Conservation (phyloP, 192 early-diverging fungal species). For the Rhizoclosmatium sp. region DNA sequence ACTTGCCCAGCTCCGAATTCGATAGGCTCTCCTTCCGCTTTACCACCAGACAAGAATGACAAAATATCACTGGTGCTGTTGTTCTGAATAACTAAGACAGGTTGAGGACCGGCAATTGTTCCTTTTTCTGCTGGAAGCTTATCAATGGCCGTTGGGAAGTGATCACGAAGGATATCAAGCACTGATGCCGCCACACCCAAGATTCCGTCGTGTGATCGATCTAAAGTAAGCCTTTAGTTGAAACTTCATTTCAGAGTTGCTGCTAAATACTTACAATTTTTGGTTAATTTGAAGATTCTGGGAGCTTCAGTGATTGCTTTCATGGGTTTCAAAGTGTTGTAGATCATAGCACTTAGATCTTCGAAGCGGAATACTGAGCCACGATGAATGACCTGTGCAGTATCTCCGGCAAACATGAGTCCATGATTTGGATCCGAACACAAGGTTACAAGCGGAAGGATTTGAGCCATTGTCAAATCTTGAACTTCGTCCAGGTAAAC, state of each 20-base stretch:
- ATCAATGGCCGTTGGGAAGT: conserved; percentile 39
- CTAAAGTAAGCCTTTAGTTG: background rate
- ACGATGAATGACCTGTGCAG: conserved; percentile 42
- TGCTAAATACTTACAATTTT: conserved; percentile 27
- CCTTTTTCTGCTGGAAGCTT: conserved; percentile 25
- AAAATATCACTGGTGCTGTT: conserved; percentile 10
- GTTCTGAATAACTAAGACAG: conserved; percentile 23
- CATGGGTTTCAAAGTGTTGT: background rate
- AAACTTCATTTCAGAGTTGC: background rate
- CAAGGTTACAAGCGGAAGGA: conserved; percentile 31
- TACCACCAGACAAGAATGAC: conserved; percentile 25
- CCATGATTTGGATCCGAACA: conserved; percentile 36
- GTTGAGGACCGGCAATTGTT: conserved; percentile 36
- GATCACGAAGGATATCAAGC: conserved; percentile 30
- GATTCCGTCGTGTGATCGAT: conserved; percentile 44
- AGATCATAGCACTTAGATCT: conserved; percentile 39
- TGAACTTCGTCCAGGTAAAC: conserved; percentile 37
- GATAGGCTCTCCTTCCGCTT: conserved; percentile 33
- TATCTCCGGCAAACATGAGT: conserved; percentile 46
- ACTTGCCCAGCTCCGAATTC: conserved; percentile 45
- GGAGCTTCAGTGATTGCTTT: conserved; percentile 28
- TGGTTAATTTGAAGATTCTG: conserved; percentile 18
- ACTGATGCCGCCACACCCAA: conserved; percentile 36
- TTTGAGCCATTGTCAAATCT: conserved; percentile 43
- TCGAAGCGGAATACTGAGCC: conserved; percentile 41